These are phyloP conservation scores for Quillaja saponaria DNA, from an alignment of 306 rosid genomes.

Conservation along the genomic window DNA sequence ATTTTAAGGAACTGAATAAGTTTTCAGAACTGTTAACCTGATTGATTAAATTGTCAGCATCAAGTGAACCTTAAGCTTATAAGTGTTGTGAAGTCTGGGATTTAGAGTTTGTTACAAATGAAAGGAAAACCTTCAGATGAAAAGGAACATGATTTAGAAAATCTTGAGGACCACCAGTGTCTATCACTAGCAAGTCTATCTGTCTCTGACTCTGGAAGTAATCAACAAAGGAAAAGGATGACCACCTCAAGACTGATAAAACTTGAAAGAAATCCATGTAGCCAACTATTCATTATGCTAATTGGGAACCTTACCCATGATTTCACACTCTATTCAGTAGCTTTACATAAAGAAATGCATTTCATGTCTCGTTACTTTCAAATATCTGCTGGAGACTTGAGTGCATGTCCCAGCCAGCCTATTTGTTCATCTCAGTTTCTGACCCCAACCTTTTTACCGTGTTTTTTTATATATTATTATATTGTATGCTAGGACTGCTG, in stretches of 20 bases:
- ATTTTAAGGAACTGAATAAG: too few relatives aligned
- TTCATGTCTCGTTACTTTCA: conserved; percentile 38
- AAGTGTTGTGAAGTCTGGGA: not conserved
- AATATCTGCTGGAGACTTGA: conserved; percentile 14
- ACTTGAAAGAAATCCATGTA: conserved; percentile 20
- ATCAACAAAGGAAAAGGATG: conserved; percentile 30
- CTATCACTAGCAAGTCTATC: conserved; percentile 11
- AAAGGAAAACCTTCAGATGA: not conserved
- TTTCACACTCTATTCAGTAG: conserved; percentile 32
- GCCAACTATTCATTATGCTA: conserved; percentile 31
- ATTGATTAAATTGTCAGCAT: too few relatives aligned
- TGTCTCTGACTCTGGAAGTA: not conserved
- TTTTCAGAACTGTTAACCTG: too few relatives aligned
- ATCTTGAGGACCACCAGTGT: conserved; percentile 37
- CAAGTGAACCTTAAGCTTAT: too few relatives aligned
- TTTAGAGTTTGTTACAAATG: not conserved
- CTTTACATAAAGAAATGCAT: conserved; percentile 28
- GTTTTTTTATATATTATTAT: conserved; percentile 6
- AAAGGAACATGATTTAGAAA: conserved; percentile 2
- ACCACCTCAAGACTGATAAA: conserved; percentile 31
- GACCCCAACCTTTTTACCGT: not conserved
- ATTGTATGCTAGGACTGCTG: conserved; percentile 5
- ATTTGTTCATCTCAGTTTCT: conserved; percentile 15
- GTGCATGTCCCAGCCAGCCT: conserved; percentile 15
- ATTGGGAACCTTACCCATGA: conserved; percentile 26